Base-by-base conservation (phyloP, 2,329 filamentous ascomycete genomes). In the Fusarium cyanostomum region DNA sequence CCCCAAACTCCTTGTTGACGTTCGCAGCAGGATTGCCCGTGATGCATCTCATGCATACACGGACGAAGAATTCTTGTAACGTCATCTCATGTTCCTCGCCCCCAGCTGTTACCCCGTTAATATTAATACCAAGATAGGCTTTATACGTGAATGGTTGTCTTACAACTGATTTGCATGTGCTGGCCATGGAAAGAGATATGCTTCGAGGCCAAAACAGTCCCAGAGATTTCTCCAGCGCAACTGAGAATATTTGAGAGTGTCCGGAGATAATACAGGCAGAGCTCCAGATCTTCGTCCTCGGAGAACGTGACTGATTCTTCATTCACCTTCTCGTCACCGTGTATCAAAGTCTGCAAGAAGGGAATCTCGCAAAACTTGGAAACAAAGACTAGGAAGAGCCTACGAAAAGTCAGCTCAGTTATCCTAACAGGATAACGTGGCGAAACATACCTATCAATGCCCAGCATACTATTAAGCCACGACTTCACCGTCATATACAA, bases 181-280 rank as follows among this genome's bases (percentile, higher is more conserved):
- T 58, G 62, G 1, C 64, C 71, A 16, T 57, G 49, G 28, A 75
- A 70, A 1, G 71, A 71, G 27, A 79, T 59, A 49, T 78, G 70
- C 50, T 89, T 89, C 7, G 87, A 87, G 1, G 90, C 86, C 34
- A 96, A 77, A 5, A 89, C 83, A 11, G 84, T 81, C 90, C 92
- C 94, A 8, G 89, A 87, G 48, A 84, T 83, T 41, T 90, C 87
- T 5, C 75, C 16, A 84, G 90, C 54, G 87, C 86, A 88, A 24
- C 85, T 82, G 13, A 97, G 78, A 24, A 96, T 83, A 64, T 92
- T 90, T 6, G 88, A 88, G 2, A 97, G 75, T 3, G 90, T 90
- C 48, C 86, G 86, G 16, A 97, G 78, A 69, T 94, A 90, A 74
- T 97, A 96, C 3, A 92, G 79, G 59, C 89, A 92, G 54, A 93